Evolutionary conservation across 495 filamentous ascomycete species (phyloP).

Genomic region (Filosporella fistucella): DNA sequence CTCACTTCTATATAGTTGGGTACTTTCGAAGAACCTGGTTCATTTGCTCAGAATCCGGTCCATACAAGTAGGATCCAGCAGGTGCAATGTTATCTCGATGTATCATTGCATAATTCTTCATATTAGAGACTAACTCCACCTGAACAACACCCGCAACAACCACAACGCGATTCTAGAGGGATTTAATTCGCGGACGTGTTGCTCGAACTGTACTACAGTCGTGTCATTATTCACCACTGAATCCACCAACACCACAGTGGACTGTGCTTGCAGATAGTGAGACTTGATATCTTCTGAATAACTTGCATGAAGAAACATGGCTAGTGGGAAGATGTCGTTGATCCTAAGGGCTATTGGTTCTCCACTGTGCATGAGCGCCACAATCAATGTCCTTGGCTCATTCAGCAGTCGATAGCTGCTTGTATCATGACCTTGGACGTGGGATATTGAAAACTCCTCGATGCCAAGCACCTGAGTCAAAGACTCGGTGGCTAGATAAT

Average conservation of each 20-base stretch:
- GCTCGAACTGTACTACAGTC: conserved; percentile 47
- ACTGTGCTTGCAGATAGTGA: conserved; percentile 35
- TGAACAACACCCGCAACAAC: conserved; percentile 56
- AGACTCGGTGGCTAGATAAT: conserved; percentile 49
- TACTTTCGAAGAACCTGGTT: too few relatives aligned
- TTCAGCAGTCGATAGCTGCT: conserved; percentile 46
- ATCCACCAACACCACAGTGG: conserved; percentile 53
- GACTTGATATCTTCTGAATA: conserved; percentile 37
- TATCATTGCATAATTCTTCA: too few relatives aligned
- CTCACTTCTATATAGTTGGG: too few relatives aligned
- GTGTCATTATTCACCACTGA: conserved; percentile 58
- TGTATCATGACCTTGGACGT: conserved; percentile 47
- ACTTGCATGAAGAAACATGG: conserved; percentile 53
- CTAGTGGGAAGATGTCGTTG: conserved; percentile 47
- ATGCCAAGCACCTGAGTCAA: conserved; percentile 45
- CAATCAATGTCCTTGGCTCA: conserved; percentile 50
- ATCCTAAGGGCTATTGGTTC: conserved; percentile 65
- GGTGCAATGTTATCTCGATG: too few relatives aligned
- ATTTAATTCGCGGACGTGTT: conserved; percentile 41
- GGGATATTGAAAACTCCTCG: conserved; percentile 44
- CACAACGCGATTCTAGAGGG: conserved; percentile 43
- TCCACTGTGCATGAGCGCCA: conserved; percentile 62
- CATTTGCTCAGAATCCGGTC: too few relatives aligned
- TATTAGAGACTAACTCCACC: conserved; percentile 30
- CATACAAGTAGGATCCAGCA: too few relatives aligned